Evolutionary conservation across 805 yeast species (phyloP), one percentile per base, ranked within the genome.

Genomic region (Millerozyma acaciae): DNA sequence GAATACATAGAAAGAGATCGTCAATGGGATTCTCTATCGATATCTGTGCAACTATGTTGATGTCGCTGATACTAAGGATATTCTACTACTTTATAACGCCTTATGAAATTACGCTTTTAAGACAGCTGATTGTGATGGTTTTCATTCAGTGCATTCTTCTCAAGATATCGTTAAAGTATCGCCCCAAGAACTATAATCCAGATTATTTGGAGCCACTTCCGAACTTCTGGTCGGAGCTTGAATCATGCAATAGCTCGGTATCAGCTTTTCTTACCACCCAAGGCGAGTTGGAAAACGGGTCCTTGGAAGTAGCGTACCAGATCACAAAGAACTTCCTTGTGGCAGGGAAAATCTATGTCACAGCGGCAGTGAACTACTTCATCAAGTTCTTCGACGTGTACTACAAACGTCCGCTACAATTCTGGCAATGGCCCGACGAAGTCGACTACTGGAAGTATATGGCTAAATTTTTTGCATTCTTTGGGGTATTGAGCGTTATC

Each of bases 41-140:
- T 57, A 84, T 89, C 8, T 89, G 96, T 59, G 89, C 87, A 5
- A 85, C 95, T 5, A 87, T 89, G 95, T 54, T 88, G 40, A 68
- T 86, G 42, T 80, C 95, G 1, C 74, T 87, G 26, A 74, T 78
- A 4, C 60, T 87, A 28, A 68, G 94, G 43, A 79, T 88, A 17
- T 76, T 78, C 35, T 88, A 85, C 62, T 89, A 82, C 62, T 55
- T 82, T 40, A 79, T 85, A 31, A 74, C 80, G 28, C 95, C 95
- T 0, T 88, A 80, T 52, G 96, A 88, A 53, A 56, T 74, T n/a
- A 75, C 94, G 2, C 58, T 88, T 26, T 63, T 88, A 26, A 62
- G 90, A 40, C 97, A 89, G 52, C 77, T 93, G 22, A 48, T 83
- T 26, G 75, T 85, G n/a, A 88, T 87, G 96, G 68, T 88, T n/a